Percentiles rank a stretch among this genome's conserved stretches.
Evolutionary conservation across 1,284 basidiomycete genomes (phyloP).

Genomic region (Violaceomyces palustris): DNA sequence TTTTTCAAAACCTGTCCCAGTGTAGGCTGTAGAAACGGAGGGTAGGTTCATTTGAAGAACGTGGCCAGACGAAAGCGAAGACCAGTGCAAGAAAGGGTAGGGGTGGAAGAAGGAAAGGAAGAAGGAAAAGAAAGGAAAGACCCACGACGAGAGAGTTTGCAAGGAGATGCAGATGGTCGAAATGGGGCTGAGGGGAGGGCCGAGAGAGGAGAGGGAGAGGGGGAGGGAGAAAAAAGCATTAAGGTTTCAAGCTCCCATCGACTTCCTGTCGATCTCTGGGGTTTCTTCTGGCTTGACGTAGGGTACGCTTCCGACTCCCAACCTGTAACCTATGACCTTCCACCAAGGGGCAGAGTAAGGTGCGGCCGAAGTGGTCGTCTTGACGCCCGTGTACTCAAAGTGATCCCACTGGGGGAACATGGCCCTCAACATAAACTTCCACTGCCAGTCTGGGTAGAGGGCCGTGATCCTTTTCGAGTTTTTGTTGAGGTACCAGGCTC

Average conservation of each 20-base stretch:
- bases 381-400: slow-evolving; percentile 30
- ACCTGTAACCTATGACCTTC: slow-evolving; percentile 26
- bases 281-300: slow-evolving; percentile 33
- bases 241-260: slow-evolving; percentile 22
- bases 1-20: no score
- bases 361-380: no score
- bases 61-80: no score
- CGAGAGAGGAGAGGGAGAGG: background rate
- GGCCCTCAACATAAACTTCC: slow-evolving; percentile 26
- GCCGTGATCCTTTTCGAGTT: slow-evolving; percentile 35
- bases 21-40: no score
- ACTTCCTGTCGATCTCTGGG: slow-evolving; percentile 28
- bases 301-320: slow-evolving; percentile 30
- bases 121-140: no score
- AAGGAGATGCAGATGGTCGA: no score
- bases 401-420: slow-evolving; percentile 41
- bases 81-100: no score
- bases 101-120: no score
- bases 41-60: no score
- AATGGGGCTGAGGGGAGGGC: no score
- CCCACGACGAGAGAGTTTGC: no score
- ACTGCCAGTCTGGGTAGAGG: slow-evolving; percentile 48
- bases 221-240: background rate
- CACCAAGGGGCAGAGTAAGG: slow-evolving; percentile 19
- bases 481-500: slow-evolving; percentile 45